Conservation (phyloP, 2,329 filamentous ascomycete genomes). For the Cadophora sp. region DNA sequence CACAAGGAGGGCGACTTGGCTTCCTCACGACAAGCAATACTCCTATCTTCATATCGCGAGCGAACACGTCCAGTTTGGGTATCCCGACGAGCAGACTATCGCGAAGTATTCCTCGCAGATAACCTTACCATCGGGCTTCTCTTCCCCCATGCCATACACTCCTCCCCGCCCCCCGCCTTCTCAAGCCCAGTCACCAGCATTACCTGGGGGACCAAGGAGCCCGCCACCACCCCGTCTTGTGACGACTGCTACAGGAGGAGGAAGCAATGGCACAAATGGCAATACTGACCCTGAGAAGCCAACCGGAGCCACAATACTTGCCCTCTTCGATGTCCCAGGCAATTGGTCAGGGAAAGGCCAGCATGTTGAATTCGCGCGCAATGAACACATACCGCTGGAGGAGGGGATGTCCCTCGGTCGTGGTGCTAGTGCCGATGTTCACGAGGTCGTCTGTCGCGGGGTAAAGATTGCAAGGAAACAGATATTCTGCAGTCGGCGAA, state of each 20-base stretch:
- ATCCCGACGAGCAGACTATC: background rate
- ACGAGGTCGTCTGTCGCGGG: constrained; percentile 2
- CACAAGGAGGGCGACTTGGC: constrained; percentile 3
- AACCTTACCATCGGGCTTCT: too few species aligned
- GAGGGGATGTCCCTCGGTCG: background rate
- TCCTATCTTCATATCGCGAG: background rate
- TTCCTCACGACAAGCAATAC: background rate
- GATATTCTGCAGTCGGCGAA: constrained; percentile 9
- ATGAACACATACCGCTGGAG: constrained; percentile 10
- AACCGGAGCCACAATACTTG: background rate
- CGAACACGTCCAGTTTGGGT: constrained; percentile 3
- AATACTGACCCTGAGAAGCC: background rate
- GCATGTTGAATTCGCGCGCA: constrained; percentile 5
- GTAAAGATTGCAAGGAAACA: constrained; percentile 14
- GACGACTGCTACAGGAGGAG: background rate
- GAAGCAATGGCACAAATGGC: background rate
- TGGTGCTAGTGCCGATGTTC: constrained; percentile 3
- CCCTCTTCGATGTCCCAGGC: background rate
- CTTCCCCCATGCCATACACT: background rate
- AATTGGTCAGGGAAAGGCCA: constrained; percentile 14
- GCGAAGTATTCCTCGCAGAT: background rate
- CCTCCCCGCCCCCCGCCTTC: background rate
- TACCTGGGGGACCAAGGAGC: background rate
- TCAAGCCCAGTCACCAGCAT: background rate
- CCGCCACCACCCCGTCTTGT: background rate